Percentiles rank a stretch among this genome's conserved stretches.
Conservation (phyloP, 768 basidiomycete genomes). For the Tulasnella calospora region DNA sequence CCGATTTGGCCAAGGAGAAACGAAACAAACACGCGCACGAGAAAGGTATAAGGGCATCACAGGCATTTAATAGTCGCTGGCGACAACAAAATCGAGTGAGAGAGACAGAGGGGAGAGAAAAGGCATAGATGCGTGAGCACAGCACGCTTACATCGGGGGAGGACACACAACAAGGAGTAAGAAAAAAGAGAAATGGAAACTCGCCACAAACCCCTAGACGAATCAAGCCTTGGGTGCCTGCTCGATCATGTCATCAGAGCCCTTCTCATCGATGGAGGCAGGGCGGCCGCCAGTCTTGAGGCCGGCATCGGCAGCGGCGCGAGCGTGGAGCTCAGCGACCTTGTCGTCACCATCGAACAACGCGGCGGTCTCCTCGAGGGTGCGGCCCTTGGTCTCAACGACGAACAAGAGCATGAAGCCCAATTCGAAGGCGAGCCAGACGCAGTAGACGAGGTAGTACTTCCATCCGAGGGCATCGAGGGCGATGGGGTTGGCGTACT, state of each 20-base stretch:
- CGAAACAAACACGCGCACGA: not conserved
- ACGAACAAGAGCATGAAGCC: constrained; percentile 59
- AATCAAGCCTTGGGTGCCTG: not conserved
- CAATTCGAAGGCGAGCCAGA: constrained; percentile 63
- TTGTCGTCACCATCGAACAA: constrained; percentile 69
- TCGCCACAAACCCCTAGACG: not conserved
- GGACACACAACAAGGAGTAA: not conserved
- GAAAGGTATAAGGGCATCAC: not conserved
- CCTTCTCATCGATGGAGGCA: constrained; percentile 23
- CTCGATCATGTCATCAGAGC: constrained; percentile 21
- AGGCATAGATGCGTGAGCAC: not conserved
- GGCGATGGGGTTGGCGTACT: constrained; percentile 81
- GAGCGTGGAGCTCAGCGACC: constrained; percentile 32
- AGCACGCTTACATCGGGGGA: not conserved
- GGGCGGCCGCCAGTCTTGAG: not conserved
- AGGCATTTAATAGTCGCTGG: not conserved
- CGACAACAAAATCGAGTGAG: not conserved
- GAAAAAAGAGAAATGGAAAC: not conserved
- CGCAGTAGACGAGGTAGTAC: constrained; percentile 73
- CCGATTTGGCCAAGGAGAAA: not conserved
- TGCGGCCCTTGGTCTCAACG: constrained; percentile 43
- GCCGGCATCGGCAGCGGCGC: constrained; percentile 13
- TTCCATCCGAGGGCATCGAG: constrained; percentile 62
- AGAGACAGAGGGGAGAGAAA: not conserved
- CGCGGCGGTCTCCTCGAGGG: constrained; percentile 76